Evolutionary conservation across 805 yeast species (phyloP), one percentile per base, ranked within the genome.

Genomic region (Tanozyma kutaoensis): DNA sequence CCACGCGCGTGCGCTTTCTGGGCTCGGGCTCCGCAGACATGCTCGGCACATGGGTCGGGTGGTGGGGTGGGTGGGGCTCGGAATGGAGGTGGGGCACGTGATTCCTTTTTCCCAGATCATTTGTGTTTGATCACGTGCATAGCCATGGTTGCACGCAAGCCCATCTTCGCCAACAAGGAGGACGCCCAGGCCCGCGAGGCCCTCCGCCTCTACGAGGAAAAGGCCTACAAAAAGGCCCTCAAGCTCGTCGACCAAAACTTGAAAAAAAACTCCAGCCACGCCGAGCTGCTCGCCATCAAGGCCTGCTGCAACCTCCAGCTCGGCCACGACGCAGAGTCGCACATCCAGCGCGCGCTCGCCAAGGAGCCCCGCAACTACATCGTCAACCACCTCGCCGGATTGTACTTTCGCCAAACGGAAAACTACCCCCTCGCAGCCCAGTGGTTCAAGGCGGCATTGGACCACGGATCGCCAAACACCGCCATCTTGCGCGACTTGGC

Each of bases 221-320:
- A 81, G 48, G 85, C 84, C 50, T 86, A 86, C 60, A 81, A 81
- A 47, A 85, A 88, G 43, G 72, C 95, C 1, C 52, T 86, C 40
- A 80, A 80, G 46, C 46, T 74, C 16, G 67, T 82, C 23, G 96
- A 91, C 27, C 57, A 67, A 20, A 67, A 80, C 39, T 52, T 88
- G 42, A 81, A 82, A 58, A 82, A 80, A 43, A 72, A 73, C 43
- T 64, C 82, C 11, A 62, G 58, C 27, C 85, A 81, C 49, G 76
- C 85, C 15, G 93, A 82, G 43, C 72, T 93, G 3, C 55, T 80
- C 29, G 82, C 95, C 3, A 62, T 91, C 42, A 88, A 88, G 52
- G 97, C 93, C 2, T 61, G 93, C 28, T 57, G 72, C 31, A 54
- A 76, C 34, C 61, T 62, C 45, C 66, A 69, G 36, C 42, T 70